Evolutionary conservation across 2,329 filamentous ascomycete species (phyloP).

Genomic region (Xylariales sp.): DNA sequence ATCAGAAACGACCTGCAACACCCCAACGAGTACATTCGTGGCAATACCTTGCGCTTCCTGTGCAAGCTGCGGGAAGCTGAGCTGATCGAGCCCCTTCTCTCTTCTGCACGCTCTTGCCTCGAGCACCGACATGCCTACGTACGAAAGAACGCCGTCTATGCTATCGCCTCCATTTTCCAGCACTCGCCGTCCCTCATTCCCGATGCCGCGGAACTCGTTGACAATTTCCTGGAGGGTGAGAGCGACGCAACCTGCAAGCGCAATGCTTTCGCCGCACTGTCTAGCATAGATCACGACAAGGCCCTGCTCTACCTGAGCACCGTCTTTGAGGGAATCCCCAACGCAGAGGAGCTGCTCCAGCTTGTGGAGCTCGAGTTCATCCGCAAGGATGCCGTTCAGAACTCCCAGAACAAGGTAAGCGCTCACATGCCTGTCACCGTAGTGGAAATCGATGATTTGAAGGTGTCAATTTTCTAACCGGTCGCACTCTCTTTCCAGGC

Average conservation of each 20-base stretch:
- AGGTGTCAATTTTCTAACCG: not conserved
- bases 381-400: constrained; percentile 92
- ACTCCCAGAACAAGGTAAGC: constrained; percentile 84
- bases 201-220: constrained; percentile 88
- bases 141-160: constrained; percentile 96
- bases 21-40: constrained; percentile 95
- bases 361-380: constrained; percentile 96
- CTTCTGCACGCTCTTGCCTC: constrained; percentile 85
- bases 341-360: constrained; percentile 89
- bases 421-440: too few species aligned
- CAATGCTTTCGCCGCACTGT: constrained; percentile 90
- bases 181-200: constrained; percentile 91
- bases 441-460: not conserved
- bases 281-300: constrained; percentile 89
- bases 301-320: constrained; percentile 82
- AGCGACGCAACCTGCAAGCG: constrained; percentile 95
- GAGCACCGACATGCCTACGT: constrained; percentile 97
- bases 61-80: constrained; percentile 95
- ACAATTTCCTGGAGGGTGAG: constrained; percentile 84
- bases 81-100: constrained; percentile 91
- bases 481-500: constrained; percentile 52
- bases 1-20: constrained; percentile 97
- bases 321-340: constrained; percentile 89
- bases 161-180: constrained; percentile 85
- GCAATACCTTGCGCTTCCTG: constrained; percentile 96